These are phyloP conservation scores for Coprinellus aureogranulatus DNA, from an alignment of 768 basidiomycete species.

Conservation along the genomic window DNA sequence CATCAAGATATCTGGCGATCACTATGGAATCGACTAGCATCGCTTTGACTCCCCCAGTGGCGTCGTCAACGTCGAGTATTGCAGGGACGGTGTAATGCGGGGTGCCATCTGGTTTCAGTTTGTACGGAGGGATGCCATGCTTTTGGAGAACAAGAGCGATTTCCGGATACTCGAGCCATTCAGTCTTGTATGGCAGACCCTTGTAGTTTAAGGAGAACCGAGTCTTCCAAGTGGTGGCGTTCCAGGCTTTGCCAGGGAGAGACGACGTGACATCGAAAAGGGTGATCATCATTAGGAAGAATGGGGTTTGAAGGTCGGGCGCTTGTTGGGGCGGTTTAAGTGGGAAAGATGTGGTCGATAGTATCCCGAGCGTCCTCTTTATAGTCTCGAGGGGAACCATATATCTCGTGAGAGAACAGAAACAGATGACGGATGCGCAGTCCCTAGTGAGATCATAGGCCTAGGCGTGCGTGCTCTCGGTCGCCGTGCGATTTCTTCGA, in stretches of 20 bases:
- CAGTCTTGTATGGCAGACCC: constrained; percentile 38
- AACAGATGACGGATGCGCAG: no score
- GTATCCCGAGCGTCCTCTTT: no score
- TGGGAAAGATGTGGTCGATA: no score
- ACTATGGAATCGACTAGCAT: constrained; percentile 37
- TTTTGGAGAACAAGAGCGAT: constrained; percentile 32
- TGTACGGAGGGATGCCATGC: constrained; percentile 30
- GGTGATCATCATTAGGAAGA: constrained; percentile 9
- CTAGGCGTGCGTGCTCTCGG: no score
- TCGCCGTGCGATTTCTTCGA: no score
- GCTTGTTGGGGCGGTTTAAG: no score
- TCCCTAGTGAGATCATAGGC: no score
- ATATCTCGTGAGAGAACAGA: no score
- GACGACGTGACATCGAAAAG: constrained; percentile 8
- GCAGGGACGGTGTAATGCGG: constrained; percentile 43
- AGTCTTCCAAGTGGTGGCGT: constrained; percentile 11
- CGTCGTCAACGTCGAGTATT: constrained; percentile 42
- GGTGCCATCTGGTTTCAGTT: constrained; percentile 25
- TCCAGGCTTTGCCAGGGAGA: neutral
- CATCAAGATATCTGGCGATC: constrained; percentile 50
- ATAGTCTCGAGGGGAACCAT: no score
- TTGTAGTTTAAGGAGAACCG: constrained; percentile 33
- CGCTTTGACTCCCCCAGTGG: constrained; percentile 23
- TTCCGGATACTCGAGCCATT: constrained; percentile 52
- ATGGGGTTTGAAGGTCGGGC: no score